A percentile compares a stretch with the other conserved stretches of the same genome.
Conservation (phyloP, 176 grass and related monocot genomes). For the Oryza nivara region DNA sequence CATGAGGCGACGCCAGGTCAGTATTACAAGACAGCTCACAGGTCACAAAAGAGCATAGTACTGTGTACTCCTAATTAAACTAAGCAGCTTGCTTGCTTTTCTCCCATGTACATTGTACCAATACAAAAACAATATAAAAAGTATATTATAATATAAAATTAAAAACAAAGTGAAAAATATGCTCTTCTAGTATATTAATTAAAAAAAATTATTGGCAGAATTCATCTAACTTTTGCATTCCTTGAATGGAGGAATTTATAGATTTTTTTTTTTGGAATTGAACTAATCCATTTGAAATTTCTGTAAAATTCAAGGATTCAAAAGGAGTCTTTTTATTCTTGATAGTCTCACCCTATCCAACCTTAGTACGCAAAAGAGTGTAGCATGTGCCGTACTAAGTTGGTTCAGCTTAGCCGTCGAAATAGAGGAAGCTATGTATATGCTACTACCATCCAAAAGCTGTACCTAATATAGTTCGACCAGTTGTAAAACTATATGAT, state of each 20-base stretch:
- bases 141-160: not conserved
- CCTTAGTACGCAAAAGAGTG: not conserved
- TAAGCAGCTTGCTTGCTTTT: not conserved
- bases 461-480: slow-evolving; percentile 10
- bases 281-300: too few relatives aligned
- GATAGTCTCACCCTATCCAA: not conserved
- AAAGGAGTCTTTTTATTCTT: not conserved
- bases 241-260: too few relatives aligned
- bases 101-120: not conserved
- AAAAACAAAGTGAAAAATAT: not conserved
- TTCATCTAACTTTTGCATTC: too few relatives aligned
- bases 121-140: not conserved
- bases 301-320: too few relatives aligned
- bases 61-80: not conserved
- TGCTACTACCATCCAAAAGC: slow-evolving; percentile 28
- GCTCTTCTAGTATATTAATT: not conserved
- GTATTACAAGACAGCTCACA: slow-evolving; percentile 38
- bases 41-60: not conserved
- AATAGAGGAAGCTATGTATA: slow-evolving; percentile 8
- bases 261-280: too few relatives aligned
- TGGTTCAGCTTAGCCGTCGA: slow-evolving; percentile 33
- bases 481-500: not conserved
- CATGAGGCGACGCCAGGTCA: slow-evolving; percentile 54
- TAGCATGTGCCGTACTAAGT: not conserved
- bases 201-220: too few relatives aligned